These are phyloP conservation scores for Penicillium canariense DNA, from an alignment of 495 filamentous ascomycete species.

Conservation along the genomic window DNA sequence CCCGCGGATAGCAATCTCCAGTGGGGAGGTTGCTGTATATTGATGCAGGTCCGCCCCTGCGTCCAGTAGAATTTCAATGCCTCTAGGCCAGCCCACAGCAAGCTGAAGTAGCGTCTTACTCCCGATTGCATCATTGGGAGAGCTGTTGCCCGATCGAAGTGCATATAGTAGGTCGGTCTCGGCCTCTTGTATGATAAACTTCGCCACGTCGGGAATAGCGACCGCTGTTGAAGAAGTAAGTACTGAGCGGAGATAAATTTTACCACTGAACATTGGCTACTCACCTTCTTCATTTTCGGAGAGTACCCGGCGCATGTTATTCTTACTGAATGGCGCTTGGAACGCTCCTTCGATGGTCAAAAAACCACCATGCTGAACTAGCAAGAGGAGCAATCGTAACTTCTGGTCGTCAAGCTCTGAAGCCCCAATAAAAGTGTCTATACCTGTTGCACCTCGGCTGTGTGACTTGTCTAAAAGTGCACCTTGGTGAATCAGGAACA, in stretches of 20 bases:
- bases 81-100: constrained; percentile 1
- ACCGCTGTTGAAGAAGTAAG: background rate
- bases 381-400: background rate
- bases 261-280: background rate
- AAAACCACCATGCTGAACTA: background rate
- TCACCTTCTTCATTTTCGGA: constrained; percentile 6
- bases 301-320: constrained; percentile 1
- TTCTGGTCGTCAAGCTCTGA: background rate
- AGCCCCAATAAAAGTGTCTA: background rate
- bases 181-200: background rate
- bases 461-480: background rate
- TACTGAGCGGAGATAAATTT: too few relatives aligned
- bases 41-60: background rate
- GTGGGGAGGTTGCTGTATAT: background rate
- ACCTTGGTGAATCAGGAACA: background rate
- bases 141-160: background rate
- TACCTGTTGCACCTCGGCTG: background rate
- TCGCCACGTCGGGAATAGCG: constrained; percentile 1
- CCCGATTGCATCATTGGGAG: background rate
- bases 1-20: background rate
- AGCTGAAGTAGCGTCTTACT: background rate
- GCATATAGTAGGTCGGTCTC: background rate
- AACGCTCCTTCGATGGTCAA: background rate
- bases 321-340: background rate
- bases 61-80: background rate